A percentile compares a stretch with the other conserved stretches of the same genome.
Conservation (phyloP, 495 filamentous ascomycete genomes). For the Aspergillus nidulans region DNA sequence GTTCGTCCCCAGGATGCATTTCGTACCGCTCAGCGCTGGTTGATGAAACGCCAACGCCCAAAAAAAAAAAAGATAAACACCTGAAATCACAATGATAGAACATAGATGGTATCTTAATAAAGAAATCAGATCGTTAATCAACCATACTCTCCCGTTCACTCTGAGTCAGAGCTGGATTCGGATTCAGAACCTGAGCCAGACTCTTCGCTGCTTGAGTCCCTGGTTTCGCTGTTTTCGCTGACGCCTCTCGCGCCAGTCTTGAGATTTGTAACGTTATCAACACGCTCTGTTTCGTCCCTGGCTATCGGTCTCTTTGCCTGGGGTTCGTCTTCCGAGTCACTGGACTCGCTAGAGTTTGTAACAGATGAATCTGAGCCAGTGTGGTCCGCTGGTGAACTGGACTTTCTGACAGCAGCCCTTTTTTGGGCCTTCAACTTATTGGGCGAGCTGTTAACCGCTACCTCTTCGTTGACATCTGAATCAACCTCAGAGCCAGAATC, state of each 20-base stretch:
- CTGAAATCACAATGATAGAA: neutral
- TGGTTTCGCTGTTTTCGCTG: neutral
- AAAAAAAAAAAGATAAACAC: neutral
- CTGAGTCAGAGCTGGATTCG: neutral
- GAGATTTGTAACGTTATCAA: neutral
- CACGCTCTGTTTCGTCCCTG: neutral
- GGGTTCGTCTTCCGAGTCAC: neutral
- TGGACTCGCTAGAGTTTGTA: neutral
- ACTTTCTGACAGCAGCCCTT: neutral
- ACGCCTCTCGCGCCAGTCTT: too few relatives aligned
- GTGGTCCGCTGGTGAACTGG: neutral
- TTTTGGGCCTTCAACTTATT: neutral
- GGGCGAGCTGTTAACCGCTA: neutral
- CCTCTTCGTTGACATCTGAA: neutral
- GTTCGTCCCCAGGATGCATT: too few relatives aligned
- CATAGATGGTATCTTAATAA: neutral
- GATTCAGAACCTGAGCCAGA: neutral
- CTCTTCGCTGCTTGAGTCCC: neutral
- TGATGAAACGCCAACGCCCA: too few relatives aligned
- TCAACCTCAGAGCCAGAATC: constrained; percentile 1
- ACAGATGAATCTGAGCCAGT: neutral
- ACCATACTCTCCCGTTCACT: neutral
- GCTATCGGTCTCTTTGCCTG: neutral
- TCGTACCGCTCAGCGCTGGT: too few relatives aligned
- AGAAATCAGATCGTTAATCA: neutral